These are phyloP conservation scores for Pseudogymnoascus sp. DNA, from an alignment of 2,329 filamentous ascomycete genomes.

Conservation along the genomic window DNA sequence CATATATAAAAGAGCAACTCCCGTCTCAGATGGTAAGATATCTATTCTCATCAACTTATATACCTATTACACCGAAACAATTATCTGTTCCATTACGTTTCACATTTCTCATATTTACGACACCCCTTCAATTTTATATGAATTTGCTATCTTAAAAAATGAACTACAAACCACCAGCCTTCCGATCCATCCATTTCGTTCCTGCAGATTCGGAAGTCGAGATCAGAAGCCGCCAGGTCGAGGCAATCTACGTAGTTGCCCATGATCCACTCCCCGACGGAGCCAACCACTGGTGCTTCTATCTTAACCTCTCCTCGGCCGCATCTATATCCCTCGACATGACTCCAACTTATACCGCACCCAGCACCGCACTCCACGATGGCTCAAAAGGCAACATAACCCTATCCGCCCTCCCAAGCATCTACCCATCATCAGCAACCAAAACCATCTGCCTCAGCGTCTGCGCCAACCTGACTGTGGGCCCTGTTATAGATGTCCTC, in stretches of 20 bases:
- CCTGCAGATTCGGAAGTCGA: background rate
- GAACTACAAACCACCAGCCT: background rate
- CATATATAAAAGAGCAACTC: background rate
- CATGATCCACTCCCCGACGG: background rate
- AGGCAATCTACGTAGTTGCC: background rate
- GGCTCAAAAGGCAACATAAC: background rate
- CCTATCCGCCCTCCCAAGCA: background rate
- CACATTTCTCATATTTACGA: background rate
- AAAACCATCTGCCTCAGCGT: background rate
- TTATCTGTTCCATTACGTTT: background rate
- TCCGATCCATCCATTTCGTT: background rate
- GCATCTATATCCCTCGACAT: background rate
- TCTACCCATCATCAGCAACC: background rate
- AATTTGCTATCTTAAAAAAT: background rate
- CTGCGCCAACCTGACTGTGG: background rate
- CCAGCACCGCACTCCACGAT: background rate
- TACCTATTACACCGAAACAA: background rate
- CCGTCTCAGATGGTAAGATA: background rate
- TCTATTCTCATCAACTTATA: background rate
- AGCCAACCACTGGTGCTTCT: background rate
- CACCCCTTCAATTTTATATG: background rate
- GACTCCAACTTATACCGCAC: background rate
- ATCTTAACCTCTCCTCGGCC: background rate
- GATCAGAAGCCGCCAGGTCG: background rate
- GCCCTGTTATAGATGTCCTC: background rate